Percentiles rank a stretch among this genome's conserved stretches.
These are phyloP conservation scores for Metschnikowia lochheadii DNA, from an alignment of 805 yeast species.

Conservation along the genomic window DNA sequence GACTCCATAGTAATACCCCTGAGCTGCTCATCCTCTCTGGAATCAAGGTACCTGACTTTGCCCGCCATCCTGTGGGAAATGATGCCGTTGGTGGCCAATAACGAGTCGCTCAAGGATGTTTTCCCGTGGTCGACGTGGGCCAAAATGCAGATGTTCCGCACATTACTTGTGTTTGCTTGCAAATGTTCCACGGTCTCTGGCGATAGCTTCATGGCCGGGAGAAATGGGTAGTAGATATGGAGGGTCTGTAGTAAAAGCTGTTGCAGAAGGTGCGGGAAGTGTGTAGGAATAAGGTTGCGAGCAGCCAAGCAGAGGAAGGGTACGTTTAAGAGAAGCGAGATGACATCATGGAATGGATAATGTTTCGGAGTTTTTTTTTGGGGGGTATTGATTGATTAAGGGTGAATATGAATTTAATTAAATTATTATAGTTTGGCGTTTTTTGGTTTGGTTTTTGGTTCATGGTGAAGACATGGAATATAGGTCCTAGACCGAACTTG, in stretches of 20 bases:
- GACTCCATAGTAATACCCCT: conserved; percentile 98
- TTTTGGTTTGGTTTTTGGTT: neutral
- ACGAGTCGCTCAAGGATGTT: conserved; percentile 88
- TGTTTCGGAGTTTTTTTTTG: too few species aligned
- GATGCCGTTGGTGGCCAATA: conserved; percentile 93
- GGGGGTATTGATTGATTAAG: too few species aligned
- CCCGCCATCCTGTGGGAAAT: conserved; percentile 95
- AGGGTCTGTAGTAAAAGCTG: neutral
- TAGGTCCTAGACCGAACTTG: neutral
- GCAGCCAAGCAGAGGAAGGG: neutral
- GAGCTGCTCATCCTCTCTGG: conserved; percentile 91
- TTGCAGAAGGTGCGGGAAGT: conserved; percentile 1
- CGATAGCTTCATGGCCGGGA: conserved; percentile 48
- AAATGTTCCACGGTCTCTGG: conserved; percentile 60
- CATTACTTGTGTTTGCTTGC: conserved; percentile 64
- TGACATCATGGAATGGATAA: too few species aligned
- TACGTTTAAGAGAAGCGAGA: neutral
- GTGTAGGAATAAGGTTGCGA: neutral
- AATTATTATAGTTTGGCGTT: too few species aligned
- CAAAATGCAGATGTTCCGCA: conserved; percentile 88
- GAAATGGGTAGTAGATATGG: neutral
- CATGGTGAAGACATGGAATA: neutral
- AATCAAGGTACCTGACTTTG: conserved; percentile 85
- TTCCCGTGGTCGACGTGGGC: conserved; percentile 99
- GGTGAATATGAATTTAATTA: too few species aligned